Percentiles rank a stretch among this genome's conserved stretches.
Conservation (phyloP, 148 eudicot genomes). For the Cornus suecica region DNA sequence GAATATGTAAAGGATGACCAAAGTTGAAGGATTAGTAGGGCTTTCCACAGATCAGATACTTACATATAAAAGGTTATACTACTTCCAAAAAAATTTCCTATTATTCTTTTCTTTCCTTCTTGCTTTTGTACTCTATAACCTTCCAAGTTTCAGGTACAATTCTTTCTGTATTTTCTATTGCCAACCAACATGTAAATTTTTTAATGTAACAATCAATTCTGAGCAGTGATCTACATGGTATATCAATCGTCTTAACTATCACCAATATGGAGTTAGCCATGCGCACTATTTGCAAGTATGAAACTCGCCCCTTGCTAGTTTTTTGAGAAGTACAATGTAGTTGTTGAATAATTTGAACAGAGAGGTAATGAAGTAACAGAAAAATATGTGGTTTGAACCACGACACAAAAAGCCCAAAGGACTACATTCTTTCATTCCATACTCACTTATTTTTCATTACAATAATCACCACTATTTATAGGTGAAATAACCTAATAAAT, state of each 20-base stretch:
- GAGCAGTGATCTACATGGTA: background rate
- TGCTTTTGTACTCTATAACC: background rate
- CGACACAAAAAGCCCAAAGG: too few species aligned
- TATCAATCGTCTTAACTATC: background rate
- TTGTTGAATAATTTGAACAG: too few species aligned
- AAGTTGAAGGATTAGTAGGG: background rate
- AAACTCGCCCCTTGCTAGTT: background rate
- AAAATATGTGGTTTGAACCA: too few species aligned
- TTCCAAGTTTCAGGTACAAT: background rate
- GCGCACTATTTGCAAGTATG: background rate
- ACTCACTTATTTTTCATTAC: too few species aligned
- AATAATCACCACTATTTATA: too few species aligned
- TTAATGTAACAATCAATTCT: background rate
- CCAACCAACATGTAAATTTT: background rate
- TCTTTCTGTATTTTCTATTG: background rate
- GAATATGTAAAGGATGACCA: background rate
- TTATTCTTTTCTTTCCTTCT: slow-evolving; percentile 4
- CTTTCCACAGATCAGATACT: background rate
- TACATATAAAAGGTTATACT: background rate
- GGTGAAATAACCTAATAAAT: too few species aligned
- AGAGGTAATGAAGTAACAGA: too few species aligned
- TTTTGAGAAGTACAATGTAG: background rate
- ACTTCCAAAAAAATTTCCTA: background rate
- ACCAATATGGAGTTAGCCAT: background rate
- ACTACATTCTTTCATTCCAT: too few species aligned